These are phyloP conservation scores for Polygonum aviculare DNA, from an alignment of 148 eudicot genomes.

Conservation along the genomic window DNA sequence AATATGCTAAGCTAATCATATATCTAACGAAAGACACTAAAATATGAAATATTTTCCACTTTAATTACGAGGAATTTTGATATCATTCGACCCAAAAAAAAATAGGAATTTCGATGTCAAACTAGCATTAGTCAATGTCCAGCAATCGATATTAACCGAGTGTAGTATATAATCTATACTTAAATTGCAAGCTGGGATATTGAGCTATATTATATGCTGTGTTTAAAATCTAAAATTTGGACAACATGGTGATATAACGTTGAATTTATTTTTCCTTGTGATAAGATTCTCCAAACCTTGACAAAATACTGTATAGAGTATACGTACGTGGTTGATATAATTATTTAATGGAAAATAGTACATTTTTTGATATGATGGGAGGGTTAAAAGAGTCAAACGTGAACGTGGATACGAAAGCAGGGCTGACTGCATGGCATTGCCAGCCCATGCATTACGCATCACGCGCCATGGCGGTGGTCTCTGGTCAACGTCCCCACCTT, in stretches of 20 bases:
- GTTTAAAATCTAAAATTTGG: neutral
- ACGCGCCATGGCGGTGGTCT: constrained; percentile 73
- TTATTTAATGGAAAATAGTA: neutral
- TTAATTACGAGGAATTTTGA: too few species aligned
- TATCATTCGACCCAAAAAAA: too few species aligned
- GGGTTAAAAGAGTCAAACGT: constrained; percentile 32
- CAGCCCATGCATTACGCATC: constrained; percentile 48
- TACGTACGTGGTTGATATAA: neutral
- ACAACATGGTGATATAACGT: neutral
- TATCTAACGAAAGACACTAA: too few species aligned
- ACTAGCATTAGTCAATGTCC: too few species aligned
- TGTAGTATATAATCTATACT: too few species aligned
- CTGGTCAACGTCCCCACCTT: constrained; percentile 14
- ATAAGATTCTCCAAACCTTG: neutral
- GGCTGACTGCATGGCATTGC: constrained; percentile 15
- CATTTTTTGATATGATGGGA: constrained; percentile 10
- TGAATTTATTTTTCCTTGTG: neutral
- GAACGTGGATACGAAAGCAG: constrained; percentile 35
- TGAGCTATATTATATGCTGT: neutral
- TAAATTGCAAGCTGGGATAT: neutral
- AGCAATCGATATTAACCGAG: too few species aligned
- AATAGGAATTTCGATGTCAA: too few species aligned
- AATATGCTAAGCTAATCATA: too few species aligned
- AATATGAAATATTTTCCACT: too few species aligned
- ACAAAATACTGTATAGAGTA: neutral